Base-by-base conservation (phyloP, 139 green algal genomes). In the Chlorella sp. region DNA sequence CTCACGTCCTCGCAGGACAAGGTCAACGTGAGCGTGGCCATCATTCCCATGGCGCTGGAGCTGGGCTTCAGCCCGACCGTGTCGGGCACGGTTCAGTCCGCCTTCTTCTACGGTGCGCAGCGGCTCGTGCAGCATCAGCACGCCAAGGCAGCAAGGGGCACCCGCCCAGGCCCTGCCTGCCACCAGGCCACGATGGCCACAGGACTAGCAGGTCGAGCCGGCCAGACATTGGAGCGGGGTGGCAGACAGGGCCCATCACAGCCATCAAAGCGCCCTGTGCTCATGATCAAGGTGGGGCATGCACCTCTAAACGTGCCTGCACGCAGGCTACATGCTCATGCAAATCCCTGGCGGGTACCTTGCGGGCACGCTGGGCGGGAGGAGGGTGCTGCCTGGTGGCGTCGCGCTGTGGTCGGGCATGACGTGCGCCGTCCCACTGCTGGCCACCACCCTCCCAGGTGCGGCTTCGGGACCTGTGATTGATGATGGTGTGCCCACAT, bases 11-110 rank as follows among this genome's bases (percentile, higher is more conserved):
- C 17, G 42, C 79, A 86, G 75, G 84, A 92, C 80, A 91, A 95
- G 79, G 89, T 99, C 36, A 99, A 98, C 81, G 95, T 99, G 72
- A 90, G 76, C 6, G 88, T 99, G 2, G 94, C 95, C 59, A 97
- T 99, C 76, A 95, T 99, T 51, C 92, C 95, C 20, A 99, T 99
- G 94, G 83, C 92, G 3, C 81, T 89, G 24, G 90, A 99, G 35
- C 93, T 96, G 78, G 90, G 90, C 23, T 99, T 94, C 94, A 86
- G 67, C 51, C 81, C 88, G 22, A 88, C 85, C 36, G 81, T 91
- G 1, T 82, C 87, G 24, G 94, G 94, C 42, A 72, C 98, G 31
- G 89, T 98, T 23, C 95, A 99, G 74, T 73, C 33, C 17, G 55
- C 78, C 1, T 83, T 80, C 60, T 83, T 83, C 68, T 87, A 68